Conservation (phyloP, 1,284 basidiomycete species). For the Tilletia walkeri region DNA sequence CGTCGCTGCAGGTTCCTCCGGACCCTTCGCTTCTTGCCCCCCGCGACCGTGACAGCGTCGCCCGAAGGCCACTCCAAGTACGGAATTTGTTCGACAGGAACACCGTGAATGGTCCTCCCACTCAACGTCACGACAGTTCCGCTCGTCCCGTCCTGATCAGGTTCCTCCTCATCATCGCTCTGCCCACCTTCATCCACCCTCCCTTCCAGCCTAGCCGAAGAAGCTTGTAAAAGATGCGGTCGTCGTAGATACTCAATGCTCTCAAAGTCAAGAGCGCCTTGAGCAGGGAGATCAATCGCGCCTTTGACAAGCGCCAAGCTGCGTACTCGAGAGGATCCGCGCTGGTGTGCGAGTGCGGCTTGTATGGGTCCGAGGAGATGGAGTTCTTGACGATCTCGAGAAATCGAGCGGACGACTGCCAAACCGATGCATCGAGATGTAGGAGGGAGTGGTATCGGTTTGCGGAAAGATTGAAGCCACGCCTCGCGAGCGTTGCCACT, state of each 20-base stretch:
- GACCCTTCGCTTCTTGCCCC: conserved; percentile 70
- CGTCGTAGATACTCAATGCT: conserved; percentile 22
- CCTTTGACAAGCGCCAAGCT: conserved; percentile 68
- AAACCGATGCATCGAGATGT: conserved; percentile 31
- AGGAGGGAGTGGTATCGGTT: background rate
- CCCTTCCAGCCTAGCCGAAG: background rate
- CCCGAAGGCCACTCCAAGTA: conserved; percentile 75
- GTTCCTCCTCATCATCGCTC: background rate
- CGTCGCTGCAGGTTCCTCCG: conserved; percentile 68
- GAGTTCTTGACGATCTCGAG: conserved; percentile 27
- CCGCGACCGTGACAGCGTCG: conserved; percentile 15
- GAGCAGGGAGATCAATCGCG: conserved; percentile 79
- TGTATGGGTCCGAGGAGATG: conserved; percentile 43
- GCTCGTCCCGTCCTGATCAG: background rate
- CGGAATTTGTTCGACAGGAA: conserved; percentile 68
- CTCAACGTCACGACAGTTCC: background rate
- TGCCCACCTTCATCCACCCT: background rate
- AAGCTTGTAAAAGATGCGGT: background rate
- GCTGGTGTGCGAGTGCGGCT: conserved; percentile 61
- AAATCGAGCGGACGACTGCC: conserved; percentile 47
- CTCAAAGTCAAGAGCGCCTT: conserved; percentile 78
- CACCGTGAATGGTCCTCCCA: conserved; percentile 53
- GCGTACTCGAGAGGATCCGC: conserved; percentile 54
- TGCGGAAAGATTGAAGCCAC: background rate
- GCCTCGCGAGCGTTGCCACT: background rate